A percentile compares a stretch with the other conserved stretches of the same genome.
phyloP scores from a whole-genome alignment of 495 filamentous ascomycete genomes.

The Bathelium albidoporum region DNA sequence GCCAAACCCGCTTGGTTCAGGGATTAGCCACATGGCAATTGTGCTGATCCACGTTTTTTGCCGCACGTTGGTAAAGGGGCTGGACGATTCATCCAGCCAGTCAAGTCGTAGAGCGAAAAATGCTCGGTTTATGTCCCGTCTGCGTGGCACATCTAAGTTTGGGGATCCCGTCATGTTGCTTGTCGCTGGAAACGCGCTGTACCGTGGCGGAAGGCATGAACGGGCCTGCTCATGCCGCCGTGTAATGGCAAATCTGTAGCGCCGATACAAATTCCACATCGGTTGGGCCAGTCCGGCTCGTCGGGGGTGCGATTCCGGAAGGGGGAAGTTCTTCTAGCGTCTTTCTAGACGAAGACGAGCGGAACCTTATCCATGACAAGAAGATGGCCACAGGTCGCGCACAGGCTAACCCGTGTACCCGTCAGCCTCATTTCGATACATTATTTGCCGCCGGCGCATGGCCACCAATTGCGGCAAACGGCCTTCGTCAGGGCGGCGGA shows the following conservation, averaged over 20 bases:
- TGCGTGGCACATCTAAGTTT: background rate
- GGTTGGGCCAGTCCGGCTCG: background rate
- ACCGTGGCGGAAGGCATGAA: too few species aligned
- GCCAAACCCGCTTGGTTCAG: background rate
- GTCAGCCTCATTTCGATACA: constrained; percentile 5
- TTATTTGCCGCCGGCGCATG: background rate
- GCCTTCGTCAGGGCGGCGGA: background rate
- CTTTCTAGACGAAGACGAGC: background rate
- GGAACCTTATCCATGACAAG: background rate
- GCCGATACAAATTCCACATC: background rate
- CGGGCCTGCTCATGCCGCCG: background rate
- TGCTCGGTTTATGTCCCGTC: background rate
- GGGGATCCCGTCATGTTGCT: background rate
- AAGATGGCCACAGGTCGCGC: background rate
- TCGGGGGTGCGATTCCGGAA: constrained; percentile 1
- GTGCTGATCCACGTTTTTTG: constrained; percentile 3
- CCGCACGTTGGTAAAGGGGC: background rate
- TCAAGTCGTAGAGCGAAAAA: background rate
- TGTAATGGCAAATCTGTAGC: background rate
- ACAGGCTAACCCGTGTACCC: background rate
- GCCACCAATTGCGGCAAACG: background rate
- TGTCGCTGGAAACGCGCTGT: too few species aligned
- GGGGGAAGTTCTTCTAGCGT: constrained; percentile 1
- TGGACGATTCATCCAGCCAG: background rate
- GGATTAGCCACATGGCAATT: constrained; percentile 1